Evolutionary conservation across 257 asterid species (phyloP), one percentile per base, ranked within the genome.

Genomic region (Primulina eburnea): DNA sequence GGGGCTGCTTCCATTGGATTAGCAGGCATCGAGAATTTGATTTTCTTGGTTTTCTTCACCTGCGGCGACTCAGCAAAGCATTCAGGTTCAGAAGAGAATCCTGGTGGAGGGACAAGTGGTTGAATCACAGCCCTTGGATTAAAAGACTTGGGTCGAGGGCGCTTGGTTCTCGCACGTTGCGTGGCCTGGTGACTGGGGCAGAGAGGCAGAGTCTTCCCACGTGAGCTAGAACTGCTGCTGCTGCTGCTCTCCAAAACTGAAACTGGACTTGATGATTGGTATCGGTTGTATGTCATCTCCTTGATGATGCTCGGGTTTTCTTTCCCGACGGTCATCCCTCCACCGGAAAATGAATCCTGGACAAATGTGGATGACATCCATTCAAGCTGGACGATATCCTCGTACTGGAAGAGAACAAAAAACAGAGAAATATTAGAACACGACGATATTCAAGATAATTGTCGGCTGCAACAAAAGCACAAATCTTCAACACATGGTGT

Each of bases 131-230:
- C 68, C 8, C 85, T 75, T 0, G 96, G 95, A 55, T 82, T 84
- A 61, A 90, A 92, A 0, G 90, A 73, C 4, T 89, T 67, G 0
- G 96, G 96, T 5, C 95, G 88, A 2, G 97, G 93, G 9, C 98
- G 96, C 67, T 92, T 92, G 82, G 89, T 90, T 11, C 96, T 90
- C 2, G 98, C 98, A 21, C 95, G 89, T 38, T 92, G 98, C 1
- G 93, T 71, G 17, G 92, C 95, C 1, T 50, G 7, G 20, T 16
- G 20, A 50, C 4, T 50, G 16, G 57, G 20, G 21, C 83, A 69
- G 16, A 85, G 84, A 7, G 88, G 92, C 66, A 82, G 17, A 29
- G 82, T 75, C 77, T 83, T 89, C 0, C 73, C 87, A 0, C 71
- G 76, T 3, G 87, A 86, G 75, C 73, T 72, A 9, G 83, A 83